Evolutionary conservation across 1,139 yeast genomes (phyloP), one percentile per base, ranked within the genome.

Genomic region (Candida pseudoviswanathii): DNA sequence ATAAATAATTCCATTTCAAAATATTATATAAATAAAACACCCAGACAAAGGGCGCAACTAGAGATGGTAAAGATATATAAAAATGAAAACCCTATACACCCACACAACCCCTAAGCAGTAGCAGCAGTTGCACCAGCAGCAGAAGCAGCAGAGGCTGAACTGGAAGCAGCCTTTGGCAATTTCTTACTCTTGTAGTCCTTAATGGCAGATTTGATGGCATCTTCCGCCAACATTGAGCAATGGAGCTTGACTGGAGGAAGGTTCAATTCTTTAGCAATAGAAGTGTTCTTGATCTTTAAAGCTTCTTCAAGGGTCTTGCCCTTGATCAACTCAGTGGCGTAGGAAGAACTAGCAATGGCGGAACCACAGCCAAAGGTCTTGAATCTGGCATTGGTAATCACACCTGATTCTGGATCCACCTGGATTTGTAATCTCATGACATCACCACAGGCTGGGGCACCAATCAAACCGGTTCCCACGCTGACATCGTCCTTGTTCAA

Each of bases 381-480:
- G 74, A 94, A 94, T 72, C 91, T 94, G 58, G 94, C 99, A 67
- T 94, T 97, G 67, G 89, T 84, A 62, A 94, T 94, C 51, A 89
- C 78, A 2, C 99, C 99, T 32, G 96, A 85, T 50, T 81, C 85
- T 60, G 91, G 98, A 59, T 86, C 86, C 16, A 94, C 99, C 65
- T 92, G 84, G 63, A 94, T 94, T 69, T 94, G 99, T 58, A 94
- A 80, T 72, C 96, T 86, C 97, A 94, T 94, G 47, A 94, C 99
- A 75, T 94, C 99, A 52, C 99, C 99, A 75, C 99, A 94, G 0
- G 99, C 99, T 50, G 99, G 99, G 0, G 99, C 99, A 48, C 99
- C 94, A 21, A 94, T 99, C 42, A 94, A 80, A 1, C 99, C 99
- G 2, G 99, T 94, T 42, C 99, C 99, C n/a, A 94, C 98, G 58